Percentiles rank a stretch among this genome's conserved stretches.
Conservation (phyloP, 2,329 filamentous ascomycete species). For the Alternaria triticimaculans region DNA sequence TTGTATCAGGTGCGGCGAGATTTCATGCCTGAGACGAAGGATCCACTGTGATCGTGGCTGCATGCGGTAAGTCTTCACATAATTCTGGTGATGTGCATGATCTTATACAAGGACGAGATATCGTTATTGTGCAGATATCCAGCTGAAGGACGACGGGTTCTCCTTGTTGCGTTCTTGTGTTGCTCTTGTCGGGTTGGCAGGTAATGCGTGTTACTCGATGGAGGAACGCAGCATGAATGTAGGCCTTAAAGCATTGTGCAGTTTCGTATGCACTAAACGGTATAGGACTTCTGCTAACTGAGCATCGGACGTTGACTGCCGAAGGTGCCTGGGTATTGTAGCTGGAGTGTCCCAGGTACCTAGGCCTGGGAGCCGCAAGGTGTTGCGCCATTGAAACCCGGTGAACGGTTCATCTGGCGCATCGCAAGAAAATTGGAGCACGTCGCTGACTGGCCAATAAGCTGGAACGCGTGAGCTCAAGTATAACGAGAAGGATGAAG, state of each 20-base stretch:
- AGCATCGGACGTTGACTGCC: neutral
- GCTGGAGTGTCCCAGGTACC: neutral
- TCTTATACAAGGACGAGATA: neutral
- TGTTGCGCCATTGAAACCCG: neutral
- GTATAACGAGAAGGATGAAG: neutral
- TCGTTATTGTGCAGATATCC: neutral
- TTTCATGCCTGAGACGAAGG: conserved; percentile 14
- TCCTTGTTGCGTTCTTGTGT: neutral
- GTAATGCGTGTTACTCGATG: neutral
- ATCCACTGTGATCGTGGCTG: conserved; percentile 4
- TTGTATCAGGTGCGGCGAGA: conserved; percentile 21
- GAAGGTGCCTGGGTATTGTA: neutral
- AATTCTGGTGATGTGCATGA: conserved; percentile 7
- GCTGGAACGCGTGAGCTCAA: neutral
- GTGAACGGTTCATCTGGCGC: neutral
- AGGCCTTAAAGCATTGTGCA: neutral
- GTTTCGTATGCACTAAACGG: neutral
- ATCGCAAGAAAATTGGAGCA: neutral
- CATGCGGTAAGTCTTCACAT: neutral
- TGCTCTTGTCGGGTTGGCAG: neutral
- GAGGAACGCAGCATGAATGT: neutral
- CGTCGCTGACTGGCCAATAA: neutral
- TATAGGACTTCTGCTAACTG: neutral
- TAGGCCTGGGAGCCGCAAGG: neutral
- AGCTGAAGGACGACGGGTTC: neutral